Conservation (phyloP, 2,329 filamentous ascomycete genomes). For the Mycosphaerelloides madeirae region DNA sequence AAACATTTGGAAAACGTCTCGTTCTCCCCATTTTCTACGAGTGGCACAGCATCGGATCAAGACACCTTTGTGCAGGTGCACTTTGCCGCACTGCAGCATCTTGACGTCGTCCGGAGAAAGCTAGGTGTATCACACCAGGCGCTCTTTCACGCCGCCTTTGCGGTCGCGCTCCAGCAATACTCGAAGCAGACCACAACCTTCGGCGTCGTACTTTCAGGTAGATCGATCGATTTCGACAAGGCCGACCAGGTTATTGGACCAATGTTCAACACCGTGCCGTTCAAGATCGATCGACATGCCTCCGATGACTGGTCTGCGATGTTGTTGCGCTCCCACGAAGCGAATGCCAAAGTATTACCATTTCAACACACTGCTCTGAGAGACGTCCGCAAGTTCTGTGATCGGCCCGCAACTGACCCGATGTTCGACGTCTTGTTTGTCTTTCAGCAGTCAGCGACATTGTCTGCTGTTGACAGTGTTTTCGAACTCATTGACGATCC, state of each 20-base stretch:
- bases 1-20: constrained; percentile 43
- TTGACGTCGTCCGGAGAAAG: constrained; percentile 46
- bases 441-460: constrained; percentile 54
- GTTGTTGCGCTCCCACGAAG: constrained; percentile 62
- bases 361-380: constrained; percentile 77
- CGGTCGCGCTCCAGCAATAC: constrained; percentile 55
- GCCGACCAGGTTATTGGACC: constrained; percentile 70
- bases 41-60: background rate
- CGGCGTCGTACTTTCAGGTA: constrained; percentile 74
- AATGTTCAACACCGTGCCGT: constrained; percentile 85
- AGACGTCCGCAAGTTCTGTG: constrained; percentile 74
- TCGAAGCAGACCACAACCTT: constrained; percentile 51
- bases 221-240: constrained; percentile 62
- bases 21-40: constrained; percentile 10
- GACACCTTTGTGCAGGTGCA: background rate
- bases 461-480: constrained; percentile 1
- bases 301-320: constrained; percentile 56
- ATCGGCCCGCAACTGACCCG: constrained; percentile 48
- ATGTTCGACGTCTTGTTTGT: constrained; percentile 80
- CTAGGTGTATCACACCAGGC: constrained; percentile 75
- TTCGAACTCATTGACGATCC: constrained; percentile 54
- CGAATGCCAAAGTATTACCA: constrained; percentile 61
- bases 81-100: background rate
- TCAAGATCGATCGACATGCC: constrained; percentile 47
- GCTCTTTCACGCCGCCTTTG: constrained; percentile 71